phyloP scores from a whole-genome alignment of 805 yeast genomes.

The Wilhelminamyces savonicus region DNA sequence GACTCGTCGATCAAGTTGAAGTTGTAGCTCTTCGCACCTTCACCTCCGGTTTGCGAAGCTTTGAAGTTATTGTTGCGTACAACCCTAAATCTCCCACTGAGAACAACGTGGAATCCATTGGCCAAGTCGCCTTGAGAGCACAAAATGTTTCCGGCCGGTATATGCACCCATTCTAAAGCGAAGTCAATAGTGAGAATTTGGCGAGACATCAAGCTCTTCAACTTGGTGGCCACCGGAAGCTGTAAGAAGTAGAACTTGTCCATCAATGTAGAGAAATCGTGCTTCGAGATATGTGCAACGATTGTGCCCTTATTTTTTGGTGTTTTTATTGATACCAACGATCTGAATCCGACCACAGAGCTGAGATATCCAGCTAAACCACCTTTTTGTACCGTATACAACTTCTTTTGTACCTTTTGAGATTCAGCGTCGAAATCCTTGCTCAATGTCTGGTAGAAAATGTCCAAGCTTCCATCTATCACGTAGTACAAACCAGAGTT shows the following conservation, averaged over 20 bases:
- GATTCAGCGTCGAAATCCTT: not conserved
- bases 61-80: constrained; percentile 26
- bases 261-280: constrained; percentile 54
- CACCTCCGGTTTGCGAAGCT: constrained; percentile 3
- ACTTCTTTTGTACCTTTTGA: constrained; percentile 15
- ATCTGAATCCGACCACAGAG: constrained; percentile 69
- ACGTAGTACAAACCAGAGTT: constrained; percentile 77
- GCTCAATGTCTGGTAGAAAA: constrained; percentile 39
- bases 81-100: constrained; percentile 83
- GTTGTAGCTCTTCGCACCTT: constrained; percentile 1
- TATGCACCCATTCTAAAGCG: constrained; percentile 92
- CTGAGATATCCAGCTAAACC: constrained; percentile 87
- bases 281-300: constrained; percentile 61
- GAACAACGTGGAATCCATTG: constrained; percentile 82
- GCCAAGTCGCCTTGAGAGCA: constrained; percentile 82
- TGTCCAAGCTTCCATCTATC: constrained; percentile 71
- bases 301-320: constrained; percentile 51
- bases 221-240: constrained; percentile 67
- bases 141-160: constrained; percentile 77
- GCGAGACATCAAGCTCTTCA: constrained; percentile 61
- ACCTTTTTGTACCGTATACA: constrained; percentile 65
- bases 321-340: constrained; percentile 68
- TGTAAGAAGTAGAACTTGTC: constrained; percentile 75
- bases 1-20: constrained; percentile 17
- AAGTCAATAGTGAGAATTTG: constrained; percentile 74